Base-by-base conservation (phyloP, 1,139 yeast species). In the Yamadazyma conglobata region DNA sequence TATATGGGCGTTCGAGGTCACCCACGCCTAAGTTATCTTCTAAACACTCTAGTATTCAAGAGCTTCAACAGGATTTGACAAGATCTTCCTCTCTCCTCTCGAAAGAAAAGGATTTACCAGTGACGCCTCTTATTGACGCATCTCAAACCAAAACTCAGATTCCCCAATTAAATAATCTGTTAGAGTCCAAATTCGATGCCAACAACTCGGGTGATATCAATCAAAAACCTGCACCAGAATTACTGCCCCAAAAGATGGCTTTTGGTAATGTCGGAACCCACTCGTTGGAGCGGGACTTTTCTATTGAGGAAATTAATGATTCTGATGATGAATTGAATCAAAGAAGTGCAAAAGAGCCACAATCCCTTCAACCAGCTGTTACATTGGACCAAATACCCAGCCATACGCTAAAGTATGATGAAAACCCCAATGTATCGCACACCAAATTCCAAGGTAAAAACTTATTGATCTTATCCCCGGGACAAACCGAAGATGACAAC, bases 301-400 rank as follows among this genome's bases (percentile, higher is more conserved):
- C 64, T 7, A 65, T 67, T 33, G 73, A 66, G 43, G 73, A 67
- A 42, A 56, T 62, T 17, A 59, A 63, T 38, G 67, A 63, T 38
- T 54, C 65, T 19, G 71, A 65, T 35, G 70, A 61, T 28, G 69
- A 65, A 33, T 46, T 52, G 31, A 38, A 37, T 23, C 18, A 28
- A 19, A 21, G 16, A 14, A 19, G 13, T 5, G 12, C 13, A 2
- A 19, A 30, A 22, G 13, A n/a, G 10, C 16, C 20, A 18, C 13
- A 24, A 9, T 24, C 25, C 8, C 25, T 43, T 11, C 43, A 42
- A 30, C 48, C 48, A 6, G 47, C 47, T 1, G 39, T 40, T 5
- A 39, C 31, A 13, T 28, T 42, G 19, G 19, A 29, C 10, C 28
- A 25, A 12, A 19, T 26, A 8, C 15, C n/a, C 4, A 25, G 4